Evolutionary conservation across 2,329 filamentous ascomycete species (phyloP), one percentile per base, ranked within the genome.

Genomic region (Aspergillus alliaceus): DNA sequence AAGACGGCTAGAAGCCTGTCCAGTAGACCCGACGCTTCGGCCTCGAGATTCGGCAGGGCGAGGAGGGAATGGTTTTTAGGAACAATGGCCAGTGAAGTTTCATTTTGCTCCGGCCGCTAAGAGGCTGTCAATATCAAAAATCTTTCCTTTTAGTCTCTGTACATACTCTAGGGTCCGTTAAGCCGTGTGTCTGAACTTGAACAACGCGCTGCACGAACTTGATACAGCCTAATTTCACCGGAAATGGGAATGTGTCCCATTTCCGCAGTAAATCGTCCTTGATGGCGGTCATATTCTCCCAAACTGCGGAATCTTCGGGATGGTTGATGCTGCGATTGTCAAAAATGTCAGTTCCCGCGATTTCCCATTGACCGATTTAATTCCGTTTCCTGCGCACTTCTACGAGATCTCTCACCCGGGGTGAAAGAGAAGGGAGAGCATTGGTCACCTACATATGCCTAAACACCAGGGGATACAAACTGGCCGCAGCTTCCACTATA

Each of bases 161-260:
- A 79, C 85, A 74, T 84, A 96, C 91, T 79, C 91, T 87, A 65
- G 90, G 89, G 71, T 98, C 93, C 55, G 86, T 90, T 57, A 88
- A 79, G 47, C 91, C 91, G n/a, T 88, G 87, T 11, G 91, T 97
- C 75, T 99, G 93, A 18, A 92, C 90, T 64, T 97, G 84, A 44
- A 99, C 90, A 44, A 98, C 91, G 62, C 91, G 87, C 78, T 99
- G 93, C 35, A 91, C 89, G 74, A 99, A 99, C 76, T 99, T 99
- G 82, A 98, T 89, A 79, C 95, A 98, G 80, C 92, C 96, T 73
- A 98, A 88, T 67, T 88, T 88, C 61, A 98, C 85, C 2, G 91
- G 89, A 12, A 88, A 83, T 14, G 85, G 79, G 18, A 90, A 88
- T 42, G 81, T 84, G 66, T 97, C 93, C 93, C 96, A 97, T 69